Evolutionary conservation across 345 rosid genomes (phyloP).

Genomic region (Dipteronia sinensis): DNA sequence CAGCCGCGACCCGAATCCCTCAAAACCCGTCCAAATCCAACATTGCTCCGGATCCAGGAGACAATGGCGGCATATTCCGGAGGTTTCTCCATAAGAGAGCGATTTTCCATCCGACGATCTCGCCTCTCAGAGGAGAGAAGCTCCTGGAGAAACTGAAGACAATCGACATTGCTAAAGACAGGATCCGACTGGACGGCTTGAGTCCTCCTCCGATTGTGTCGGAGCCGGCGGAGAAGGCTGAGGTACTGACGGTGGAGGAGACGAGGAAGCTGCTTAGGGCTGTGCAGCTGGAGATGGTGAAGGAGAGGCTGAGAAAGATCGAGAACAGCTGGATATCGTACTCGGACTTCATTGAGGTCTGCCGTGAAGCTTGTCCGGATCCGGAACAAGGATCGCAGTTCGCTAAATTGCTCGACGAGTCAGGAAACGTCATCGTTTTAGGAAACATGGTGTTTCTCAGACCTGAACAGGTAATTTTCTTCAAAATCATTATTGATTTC

Average conservation of each 20-base stretch:
- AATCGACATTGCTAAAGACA: slow-evolving; percentile 48
- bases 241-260: slow-evolving; percentile 49
- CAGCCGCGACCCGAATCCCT: slow-evolving; percentile 37
- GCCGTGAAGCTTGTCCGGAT: slow-evolving; percentile 62
- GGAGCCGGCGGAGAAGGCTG: slow-evolving; percentile 23
- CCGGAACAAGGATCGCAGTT: slow-evolving; percentile 46
- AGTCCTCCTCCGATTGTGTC: slow-evolving; percentile 35
- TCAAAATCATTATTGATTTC: not conserved
- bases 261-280: slow-evolving; percentile 74
- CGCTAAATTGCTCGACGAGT: slow-evolving; percentile 73
- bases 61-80: slow-evolving; percentile 56
- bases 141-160: slow-evolving; percentile 60
- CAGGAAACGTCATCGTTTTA: slow-evolving; percentile 75
- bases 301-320: slow-evolving; percentile 55
- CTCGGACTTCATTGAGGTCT: slow-evolving; percentile 58
- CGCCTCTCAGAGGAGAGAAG: slow-evolving; percentile 45
- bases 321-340: slow-evolving; percentile 55
- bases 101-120: slow-evolving; percentile 42
- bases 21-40: slow-evolving; percentile 30
- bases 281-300: slow-evolving; percentile 69
- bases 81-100: slow-evolving; percentile 69
- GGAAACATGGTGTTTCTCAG: slow-evolving; percentile 65
- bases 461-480: slow-evolving; percentile 73
- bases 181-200: slow-evolving; percentile 63
- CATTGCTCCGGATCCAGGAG: slow-evolving; percentile 67